These are phyloP conservation scores for Wickerhamiella brachini DNA, from an alignment of 805 yeast genomes.

Conservation along the genomic window DNA sequence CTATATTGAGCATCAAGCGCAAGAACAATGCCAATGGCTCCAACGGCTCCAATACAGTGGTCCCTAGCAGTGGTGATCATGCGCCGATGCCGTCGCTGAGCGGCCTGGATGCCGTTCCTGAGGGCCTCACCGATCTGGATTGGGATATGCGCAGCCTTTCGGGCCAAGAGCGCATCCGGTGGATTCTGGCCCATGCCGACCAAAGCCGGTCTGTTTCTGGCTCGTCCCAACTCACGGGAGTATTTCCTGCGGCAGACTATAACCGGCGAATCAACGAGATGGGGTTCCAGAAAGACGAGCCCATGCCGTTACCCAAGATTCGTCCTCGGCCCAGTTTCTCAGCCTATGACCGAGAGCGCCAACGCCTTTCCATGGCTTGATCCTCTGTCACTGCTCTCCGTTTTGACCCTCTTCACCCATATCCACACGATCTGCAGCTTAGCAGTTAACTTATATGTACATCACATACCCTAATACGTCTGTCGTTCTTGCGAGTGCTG, in stretches of 20 bases:
- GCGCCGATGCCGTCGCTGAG: constrained; percentile 2
- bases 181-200: constrained; percentile 4
- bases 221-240: constrained; percentile 16
- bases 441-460: background rate
- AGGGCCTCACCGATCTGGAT: constrained; percentile 6
- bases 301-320: constrained; percentile 10
- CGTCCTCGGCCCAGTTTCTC: constrained; percentile 6
- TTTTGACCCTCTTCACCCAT: too few species aligned
- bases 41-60: background rate
- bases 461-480: background rate
- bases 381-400: background rate
- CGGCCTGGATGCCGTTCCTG: constrained; percentile 11
- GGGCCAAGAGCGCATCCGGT: background rate
- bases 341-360: constrained; percentile 12
- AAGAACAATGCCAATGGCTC: background rate
- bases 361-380: background rate
- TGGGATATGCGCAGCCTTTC: constrained; percentile 3
- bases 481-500: too few species aligned
- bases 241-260: constrained; percentile 19
- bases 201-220: constrained; percentile 16
- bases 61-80: background rate
- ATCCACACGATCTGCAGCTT: too few species aligned
- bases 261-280: constrained; percentile 18
- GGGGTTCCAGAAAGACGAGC: constrained; percentile 19
- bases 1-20: background rate